Evolutionary conservation across 345 rosid genomes (phyloP).

Genomic region (Balakata baccata): DNA sequence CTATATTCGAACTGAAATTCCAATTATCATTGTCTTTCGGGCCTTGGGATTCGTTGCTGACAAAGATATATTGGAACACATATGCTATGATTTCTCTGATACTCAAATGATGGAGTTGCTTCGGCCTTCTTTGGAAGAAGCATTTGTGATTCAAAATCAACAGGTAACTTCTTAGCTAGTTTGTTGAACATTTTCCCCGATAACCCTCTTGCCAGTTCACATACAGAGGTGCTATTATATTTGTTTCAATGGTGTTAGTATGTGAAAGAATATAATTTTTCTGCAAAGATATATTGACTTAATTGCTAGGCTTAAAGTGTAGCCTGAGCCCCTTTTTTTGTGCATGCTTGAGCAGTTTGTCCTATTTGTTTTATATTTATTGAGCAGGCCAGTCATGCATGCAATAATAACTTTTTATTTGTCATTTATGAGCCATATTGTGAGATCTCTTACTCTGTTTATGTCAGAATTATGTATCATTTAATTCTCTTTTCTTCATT

Average conservation of each 20-base stretch:
- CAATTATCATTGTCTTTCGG: conserved; percentile 93
- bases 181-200: neutral
- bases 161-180: conserved; percentile 44
- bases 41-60: conserved; percentile 98
- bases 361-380: neutral
- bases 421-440: neutral
- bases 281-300: neutral
- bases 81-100: conserved; percentile 83
- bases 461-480: neutral
- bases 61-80: conserved; percentile 89
- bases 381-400: neutral
- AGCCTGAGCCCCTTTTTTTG: neutral
- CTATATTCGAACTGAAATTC: conserved; percentile 92
- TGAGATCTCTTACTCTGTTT: neutral
- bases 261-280: neutral
- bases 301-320: conserved; percentile 1
- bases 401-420: neutral
- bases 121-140: conserved; percentile 95
- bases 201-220: neutral
- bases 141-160: conserved; percentile 94
- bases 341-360: neutral
- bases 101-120: conserved; percentile 98
- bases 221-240: neutral
- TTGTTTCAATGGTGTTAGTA: neutral
- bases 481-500: neutral